Conservation (phyloP, 345 rosid species). For the Arabis alpina region DNA sequence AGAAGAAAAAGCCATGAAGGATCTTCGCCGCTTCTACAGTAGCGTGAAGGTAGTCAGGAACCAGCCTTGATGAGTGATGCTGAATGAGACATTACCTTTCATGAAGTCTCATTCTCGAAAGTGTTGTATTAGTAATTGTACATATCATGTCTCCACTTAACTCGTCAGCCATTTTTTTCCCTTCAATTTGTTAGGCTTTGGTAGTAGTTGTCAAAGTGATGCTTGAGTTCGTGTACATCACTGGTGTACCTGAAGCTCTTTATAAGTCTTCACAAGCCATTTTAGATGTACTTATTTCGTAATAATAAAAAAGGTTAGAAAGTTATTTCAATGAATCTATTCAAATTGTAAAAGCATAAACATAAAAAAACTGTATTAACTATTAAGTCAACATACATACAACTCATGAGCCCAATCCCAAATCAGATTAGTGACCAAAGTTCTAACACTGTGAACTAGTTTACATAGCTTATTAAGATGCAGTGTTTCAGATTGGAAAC, state of each 20-base stretch:
- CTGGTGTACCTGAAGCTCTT: constrained; percentile 36
- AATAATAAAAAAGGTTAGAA: not conserved
- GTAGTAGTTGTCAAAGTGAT: constrained; percentile 5
- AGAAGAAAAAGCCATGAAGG: constrained; percentile 95
- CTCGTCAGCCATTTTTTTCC: not conserved
- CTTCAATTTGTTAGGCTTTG: not conserved
- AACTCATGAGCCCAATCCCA: too few relatives aligned
- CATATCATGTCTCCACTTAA: constrained; percentile 20
- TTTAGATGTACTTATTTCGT: constrained; percentile 13
- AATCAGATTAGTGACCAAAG: too few relatives aligned
- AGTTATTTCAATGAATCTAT: too few relatives aligned
- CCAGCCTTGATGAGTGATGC: constrained; percentile 44
- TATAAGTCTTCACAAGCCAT: constrained; percentile 26
- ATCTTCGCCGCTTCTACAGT: constrained; percentile 85
- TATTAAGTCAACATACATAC: too few relatives aligned
- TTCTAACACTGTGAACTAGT: too few relatives aligned
- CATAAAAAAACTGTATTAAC: too few relatives aligned
- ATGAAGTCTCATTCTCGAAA: constrained; percentile 24
- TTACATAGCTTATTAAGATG: too few relatives aligned
- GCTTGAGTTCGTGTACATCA: constrained; percentile 20
- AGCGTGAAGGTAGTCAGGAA: constrained; percentile 81
- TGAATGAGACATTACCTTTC: constrained; percentile 20
- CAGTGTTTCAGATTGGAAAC: too few relatives aligned
- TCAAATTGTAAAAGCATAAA: too few relatives aligned
- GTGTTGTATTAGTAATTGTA: constrained; percentile 40